These are phyloP conservation scores for Sphaerosporella brunnea DNA, from an alignment of 495 filamentous ascomycete genomes.

Conservation along the genomic window DNA sequence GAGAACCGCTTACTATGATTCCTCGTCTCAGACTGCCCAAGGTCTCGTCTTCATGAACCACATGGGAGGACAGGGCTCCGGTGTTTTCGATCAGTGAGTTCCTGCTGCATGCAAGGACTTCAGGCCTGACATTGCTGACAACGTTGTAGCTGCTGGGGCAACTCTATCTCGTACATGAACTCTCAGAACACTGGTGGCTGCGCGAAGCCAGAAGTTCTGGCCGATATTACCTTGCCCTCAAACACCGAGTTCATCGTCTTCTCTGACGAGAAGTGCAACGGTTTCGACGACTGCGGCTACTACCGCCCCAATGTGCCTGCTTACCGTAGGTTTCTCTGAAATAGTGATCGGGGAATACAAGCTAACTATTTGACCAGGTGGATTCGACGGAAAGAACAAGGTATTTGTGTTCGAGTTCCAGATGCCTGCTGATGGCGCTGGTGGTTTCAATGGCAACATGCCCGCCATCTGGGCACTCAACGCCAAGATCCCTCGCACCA, in stretches of 20 bases:
- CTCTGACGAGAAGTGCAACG: slow-evolving; percentile 37
- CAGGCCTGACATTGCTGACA: too few species aligned
- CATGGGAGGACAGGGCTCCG: slow-evolving; percentile 41
- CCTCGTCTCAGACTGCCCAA: slow-evolving; percentile 31
- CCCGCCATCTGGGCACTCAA: slow-evolving; percentile 56
- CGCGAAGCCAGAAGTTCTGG: slow-evolving; percentile 33
- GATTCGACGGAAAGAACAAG: slow-evolving; percentile 44
- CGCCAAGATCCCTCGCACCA: slow-evolving; percentile 45
- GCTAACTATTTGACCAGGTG: too few species aligned
- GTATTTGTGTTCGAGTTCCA: slow-evolving; percentile 49
- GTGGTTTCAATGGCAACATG: slow-evolving; percentile 36
- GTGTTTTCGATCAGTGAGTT: slow-evolving; percentile 39
- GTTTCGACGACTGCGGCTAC: slow-evolving; percentile 42
- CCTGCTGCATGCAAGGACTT: not conserved
- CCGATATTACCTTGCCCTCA: slow-evolving; percentile 36
- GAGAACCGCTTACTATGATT: slow-evolving; percentile 40
- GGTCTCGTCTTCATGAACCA: slow-evolving; percentile 52
- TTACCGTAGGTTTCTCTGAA: slow-evolving; percentile 47
- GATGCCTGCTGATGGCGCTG: slow-evolving; percentile 40
- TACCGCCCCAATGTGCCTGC: slow-evolving; percentile 39
- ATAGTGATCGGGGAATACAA: too few species aligned
- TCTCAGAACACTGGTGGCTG: slow-evolving; percentile 34
- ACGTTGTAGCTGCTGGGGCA: slow-evolving; percentile 37
- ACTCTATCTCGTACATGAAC: slow-evolving; percentile 43
- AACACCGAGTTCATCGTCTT: slow-evolving; percentile 44